These are phyloP conservation scores for Suhomyces panamericanus DNA, from an alignment of 1,139 yeast genomes.

Conservation along the genomic window DNA sequence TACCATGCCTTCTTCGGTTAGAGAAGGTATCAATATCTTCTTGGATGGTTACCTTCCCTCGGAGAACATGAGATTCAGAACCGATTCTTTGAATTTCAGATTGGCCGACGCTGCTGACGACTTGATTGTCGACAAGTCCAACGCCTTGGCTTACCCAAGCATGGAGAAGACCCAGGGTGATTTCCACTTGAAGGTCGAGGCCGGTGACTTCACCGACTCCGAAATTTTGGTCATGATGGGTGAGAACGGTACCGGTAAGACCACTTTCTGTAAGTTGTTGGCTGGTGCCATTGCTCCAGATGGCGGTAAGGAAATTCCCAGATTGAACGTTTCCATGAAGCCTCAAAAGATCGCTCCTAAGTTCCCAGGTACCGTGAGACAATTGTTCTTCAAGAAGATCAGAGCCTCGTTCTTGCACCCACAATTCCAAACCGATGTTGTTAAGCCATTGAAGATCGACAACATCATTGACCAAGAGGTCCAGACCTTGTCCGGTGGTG, in stretches of 20 bases:
- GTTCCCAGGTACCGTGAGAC: constrained; percentile 98
- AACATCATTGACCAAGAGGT: constrained; percentile 97
- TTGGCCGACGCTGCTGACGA: constrained; percentile 89
- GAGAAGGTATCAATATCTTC: constrained; percentile 98
- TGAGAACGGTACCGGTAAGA: constrained; percentile 99
- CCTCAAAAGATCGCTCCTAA: constrained; percentile 99
- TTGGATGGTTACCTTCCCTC: constrained; percentile 97
- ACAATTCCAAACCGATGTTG: constrained; percentile 97
- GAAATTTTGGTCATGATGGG: constrained; percentile 99
- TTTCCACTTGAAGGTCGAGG: constrained; percentile 75
- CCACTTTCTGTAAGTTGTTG: constrained; percentile 90
- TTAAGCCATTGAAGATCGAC: constrained; percentile 91
- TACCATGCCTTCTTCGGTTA: constrained; percentile 89
- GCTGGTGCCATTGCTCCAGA: constrained; percentile 94
- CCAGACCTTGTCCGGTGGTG: constrained; percentile 98
- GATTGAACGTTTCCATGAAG: constrained; percentile 91
- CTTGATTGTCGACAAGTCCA: constrained; percentile 71
- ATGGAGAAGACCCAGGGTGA: constrained; percentile 95
- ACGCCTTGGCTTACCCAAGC: constrained; percentile 73
- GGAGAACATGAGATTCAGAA: constrained; percentile 94
- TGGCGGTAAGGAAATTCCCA: constrained; percentile 73
- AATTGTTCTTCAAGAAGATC: constrained; percentile 92
- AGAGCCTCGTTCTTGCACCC: constrained; percentile 93
- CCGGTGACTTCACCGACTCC: constrained; percentile 92
- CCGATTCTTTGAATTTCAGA: constrained; percentile 92